Evolutionary conservation across 2,329 filamentous ascomycete genomes (phyloP), one percentile per base, ranked within the genome.

Genomic region (Rhinocladiella mackenziei): DNA sequence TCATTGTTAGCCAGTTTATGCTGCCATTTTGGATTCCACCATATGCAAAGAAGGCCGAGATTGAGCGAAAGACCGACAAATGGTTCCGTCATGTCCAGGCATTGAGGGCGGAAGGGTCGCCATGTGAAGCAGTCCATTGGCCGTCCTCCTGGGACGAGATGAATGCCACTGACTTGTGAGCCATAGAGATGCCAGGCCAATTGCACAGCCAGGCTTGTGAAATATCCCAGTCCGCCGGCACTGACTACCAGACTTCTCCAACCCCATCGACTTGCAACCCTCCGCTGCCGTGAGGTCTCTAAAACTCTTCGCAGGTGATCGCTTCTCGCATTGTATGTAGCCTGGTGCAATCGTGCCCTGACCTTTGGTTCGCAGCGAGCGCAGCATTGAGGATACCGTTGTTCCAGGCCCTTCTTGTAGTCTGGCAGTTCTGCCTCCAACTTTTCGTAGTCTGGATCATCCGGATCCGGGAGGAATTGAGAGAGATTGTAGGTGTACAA

Each of bases 341-440:
- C 81, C 54, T 80, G 73, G 15, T 78, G 74, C 39, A 96, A 80
- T 49, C 81, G 77, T 25, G 76, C 70, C 51, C 83, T 78, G 15
- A 91, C 89, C 49, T 73, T 78, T 4, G 82, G 84, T 52, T 86
- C 84, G 65, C 92, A 98, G 33, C 79, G 72, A 51, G 76, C 76
- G 68, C 92, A 98, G 46, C 95, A 83, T 60, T 92, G 88, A 0
- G 92, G 92, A 60, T 96, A 97, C 37, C 84, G 78, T 57, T 80
- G 73, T 67, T 96, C 89, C 13, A 96, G 73, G 39, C 81, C 75
- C 50, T 73, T 75, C 50, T 83, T 81, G 62, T 85, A 94, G 25
- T 74, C 73, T 53, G 81, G 83, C 56, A 86, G 84, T 36, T 77
- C 76, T 42, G 74, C 75, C 62, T 89, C 83, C 51, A 83, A 82